These are phyloP conservation scores for Eucalyptus fibrosa DNA, from an alignment of 345 rosid species.

Conservation along the genomic window DNA sequence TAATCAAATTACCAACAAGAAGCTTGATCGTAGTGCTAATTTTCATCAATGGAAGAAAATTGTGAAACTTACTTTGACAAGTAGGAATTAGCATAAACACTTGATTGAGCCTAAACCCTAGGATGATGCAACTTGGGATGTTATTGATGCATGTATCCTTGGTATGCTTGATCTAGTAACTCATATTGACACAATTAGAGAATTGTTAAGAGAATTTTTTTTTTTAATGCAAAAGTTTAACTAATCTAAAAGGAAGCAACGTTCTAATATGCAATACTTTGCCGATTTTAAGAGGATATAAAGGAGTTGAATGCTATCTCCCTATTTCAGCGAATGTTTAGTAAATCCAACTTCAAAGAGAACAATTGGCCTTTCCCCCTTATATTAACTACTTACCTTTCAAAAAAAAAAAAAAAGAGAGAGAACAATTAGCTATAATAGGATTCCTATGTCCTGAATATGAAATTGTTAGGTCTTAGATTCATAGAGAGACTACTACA, in stretches of 20 bases:
- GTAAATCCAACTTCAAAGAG: background rate
- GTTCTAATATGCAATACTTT: background rate
- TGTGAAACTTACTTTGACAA: background rate
- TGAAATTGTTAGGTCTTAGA: background rate
- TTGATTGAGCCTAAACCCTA: background rate
- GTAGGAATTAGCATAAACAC: background rate
- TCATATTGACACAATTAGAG: background rate
- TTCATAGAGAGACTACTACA: background rate
- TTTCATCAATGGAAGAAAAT: background rate
- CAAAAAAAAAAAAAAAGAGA: too few species aligned
- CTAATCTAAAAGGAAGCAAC: background rate
- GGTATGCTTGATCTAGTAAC: background rate
- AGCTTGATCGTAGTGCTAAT: background rate
- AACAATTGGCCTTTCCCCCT: background rate
- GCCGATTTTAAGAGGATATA: background rate
- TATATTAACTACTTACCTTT: too few species aligned
- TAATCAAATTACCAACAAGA: background rate
- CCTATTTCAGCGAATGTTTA: background rate
- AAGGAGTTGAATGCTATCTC: background rate
- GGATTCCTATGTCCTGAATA: background rate
- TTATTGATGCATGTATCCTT: too few species aligned
- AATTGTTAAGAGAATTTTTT: too few species aligned
- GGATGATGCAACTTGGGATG: background rate
- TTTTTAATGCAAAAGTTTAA: too few species aligned
- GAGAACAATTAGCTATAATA: background rate